A percentile compares a stretch with the other conserved stretches of the same genome.
Conservation (phyloP, 2,329 filamentous ascomycete genomes). For the Verruconis gallopava region DNA sequence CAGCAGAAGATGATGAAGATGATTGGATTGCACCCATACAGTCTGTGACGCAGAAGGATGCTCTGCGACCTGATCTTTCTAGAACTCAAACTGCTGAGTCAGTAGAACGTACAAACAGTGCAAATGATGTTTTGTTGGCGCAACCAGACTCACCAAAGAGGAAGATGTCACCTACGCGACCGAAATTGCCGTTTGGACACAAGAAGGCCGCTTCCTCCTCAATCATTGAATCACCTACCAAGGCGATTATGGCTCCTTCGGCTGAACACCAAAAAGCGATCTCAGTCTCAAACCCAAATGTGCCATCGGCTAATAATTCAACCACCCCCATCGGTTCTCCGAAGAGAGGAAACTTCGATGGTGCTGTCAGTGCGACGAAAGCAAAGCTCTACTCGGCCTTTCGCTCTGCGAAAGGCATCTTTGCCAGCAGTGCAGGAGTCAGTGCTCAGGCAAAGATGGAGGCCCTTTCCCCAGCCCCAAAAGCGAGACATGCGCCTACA, state of each 20-base stretch:
- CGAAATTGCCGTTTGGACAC: slow-evolving; percentile 31
- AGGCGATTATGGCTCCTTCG: slow-evolving; percentile 22
- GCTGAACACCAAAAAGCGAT: slow-evolving; percentile 42
- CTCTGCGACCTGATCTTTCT: slow-evolving; percentile 36
- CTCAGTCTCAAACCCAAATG: slow-evolving; percentile 29
- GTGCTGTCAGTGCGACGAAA: slow-evolving; percentile 81
- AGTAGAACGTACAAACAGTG: slow-evolving; percentile 42
- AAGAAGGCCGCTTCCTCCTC: slow-evolving; percentile 53
- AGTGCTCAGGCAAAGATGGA: slow-evolving; percentile 48
- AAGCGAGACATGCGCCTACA: slow-evolving; percentile 18
- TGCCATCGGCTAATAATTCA: slow-evolving; percentile 28
- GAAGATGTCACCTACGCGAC: slow-evolving; percentile 17
- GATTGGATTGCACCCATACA: slow-evolving; percentile 46
- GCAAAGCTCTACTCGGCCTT: slow-evolving; percentile 84
- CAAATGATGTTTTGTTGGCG: background rate
- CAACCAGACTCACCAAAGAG: slow-evolving; percentile 2
- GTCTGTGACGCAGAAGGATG: slow-evolving; percentile 15
- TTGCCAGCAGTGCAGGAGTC: slow-evolving; percentile 57
- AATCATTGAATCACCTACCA: slow-evolving; percentile 38
- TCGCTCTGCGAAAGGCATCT: slow-evolving; percentile 73
- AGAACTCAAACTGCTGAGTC: slow-evolving; percentile 51
- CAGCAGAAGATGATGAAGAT: slow-evolving; percentile 36
- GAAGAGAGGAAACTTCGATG: slow-evolving; percentile 47
- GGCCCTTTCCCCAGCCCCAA: slow-evolving; percentile 23
- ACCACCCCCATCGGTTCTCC: slow-evolving; percentile 48